Percentiles rank a stretch among this genome's conserved stretches.
Evolutionary conservation across 441 rosid genomes (phyloP).

Genomic region (Populus hybrid): DNA sequence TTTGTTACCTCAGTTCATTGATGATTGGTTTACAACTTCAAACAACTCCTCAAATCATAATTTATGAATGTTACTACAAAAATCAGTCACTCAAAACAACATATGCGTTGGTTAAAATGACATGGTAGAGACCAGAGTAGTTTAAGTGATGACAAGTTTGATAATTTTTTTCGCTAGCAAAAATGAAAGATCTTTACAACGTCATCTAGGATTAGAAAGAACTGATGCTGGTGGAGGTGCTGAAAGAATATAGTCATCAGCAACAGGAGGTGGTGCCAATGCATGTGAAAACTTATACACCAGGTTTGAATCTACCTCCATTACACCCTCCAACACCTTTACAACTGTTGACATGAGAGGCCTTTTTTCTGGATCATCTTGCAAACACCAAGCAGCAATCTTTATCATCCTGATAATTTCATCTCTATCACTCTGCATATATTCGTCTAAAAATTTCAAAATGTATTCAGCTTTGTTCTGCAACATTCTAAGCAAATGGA

Average conservation of each 20-base stretch:
- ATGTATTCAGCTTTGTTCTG: too few relatives aligned
- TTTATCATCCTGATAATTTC: too few relatives aligned
- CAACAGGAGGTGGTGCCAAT: neutral
- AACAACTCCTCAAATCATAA: too few relatives aligned
- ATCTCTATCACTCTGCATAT: too few relatives aligned
- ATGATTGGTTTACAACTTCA: neutral
- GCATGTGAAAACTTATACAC: too few relatives aligned
- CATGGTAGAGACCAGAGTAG: neutral
- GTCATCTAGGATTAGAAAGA: neutral
- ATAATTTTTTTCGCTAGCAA: neutral
- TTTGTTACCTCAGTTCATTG: neutral
- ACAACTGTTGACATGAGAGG: too few relatives aligned
- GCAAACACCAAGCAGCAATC: too few relatives aligned
- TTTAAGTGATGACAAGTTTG: neutral
- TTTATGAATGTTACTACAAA: neutral
- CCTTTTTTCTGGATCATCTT: too few relatives aligned
- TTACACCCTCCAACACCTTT: too few relatives aligned
- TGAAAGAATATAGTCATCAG: neutral
- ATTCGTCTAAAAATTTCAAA: too few relatives aligned
- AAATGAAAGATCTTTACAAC: neutral
- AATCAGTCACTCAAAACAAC: neutral
- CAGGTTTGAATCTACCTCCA: too few relatives aligned
- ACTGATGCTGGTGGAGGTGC: neutral
- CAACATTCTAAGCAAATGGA: too few relatives aligned
- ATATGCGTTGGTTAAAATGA: neutral